Conservation (phyloP, 331 rosid species). For the Spiraea crenata region DNA sequence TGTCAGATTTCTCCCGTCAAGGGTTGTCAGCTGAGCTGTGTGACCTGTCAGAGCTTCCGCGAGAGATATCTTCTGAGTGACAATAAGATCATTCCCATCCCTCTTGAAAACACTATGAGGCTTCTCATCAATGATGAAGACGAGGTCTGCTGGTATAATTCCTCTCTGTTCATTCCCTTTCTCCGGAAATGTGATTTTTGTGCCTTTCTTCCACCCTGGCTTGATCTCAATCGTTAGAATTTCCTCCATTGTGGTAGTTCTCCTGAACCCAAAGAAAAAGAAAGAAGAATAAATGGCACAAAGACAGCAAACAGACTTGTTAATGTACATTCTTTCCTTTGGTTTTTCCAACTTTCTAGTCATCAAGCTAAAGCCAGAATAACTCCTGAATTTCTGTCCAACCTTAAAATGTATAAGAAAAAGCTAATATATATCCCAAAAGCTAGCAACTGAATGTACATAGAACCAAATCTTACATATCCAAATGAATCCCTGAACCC, state of each 20-base stretch:
- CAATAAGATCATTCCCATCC: slow-evolving; percentile 71
- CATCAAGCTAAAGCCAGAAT: background rate
- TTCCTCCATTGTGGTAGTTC: slow-evolving; percentile 67
- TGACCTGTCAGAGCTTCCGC: slow-evolving; percentile 77
- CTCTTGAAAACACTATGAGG: slow-evolving; percentile 72
- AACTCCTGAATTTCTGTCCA: background rate
- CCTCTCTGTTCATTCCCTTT: slow-evolving; percentile 78
- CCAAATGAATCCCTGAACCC: background rate
- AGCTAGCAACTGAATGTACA: background rate
- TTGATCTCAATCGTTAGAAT: slow-evolving; percentile 77
- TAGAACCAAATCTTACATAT: background rate
- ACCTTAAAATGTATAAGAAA: background rate
- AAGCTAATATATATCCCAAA: background rate
- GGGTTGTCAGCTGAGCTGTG: slow-evolving; percentile 63
- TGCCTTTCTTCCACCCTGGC: slow-evolving; percentile 95
- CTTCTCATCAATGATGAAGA: slow-evolving; percentile 80
- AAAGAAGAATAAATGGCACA: slow-evolving; percentile 9
- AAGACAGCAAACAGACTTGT: background rate
- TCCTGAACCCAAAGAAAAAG: slow-evolving; percentile 46
- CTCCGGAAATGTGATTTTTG: slow-evolving; percentile 80
- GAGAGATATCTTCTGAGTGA: slow-evolving; percentile 68
- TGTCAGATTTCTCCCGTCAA: slow-evolving; percentile 64
- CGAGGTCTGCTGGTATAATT: slow-evolving; percentile 73
- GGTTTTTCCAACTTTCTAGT: too few species aligned
- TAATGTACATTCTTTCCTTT: background rate